These are phyloP conservation scores for Prunus kanzakura DNA, from an alignment of 306 rosid genomes.

Conservation along the genomic window DNA sequence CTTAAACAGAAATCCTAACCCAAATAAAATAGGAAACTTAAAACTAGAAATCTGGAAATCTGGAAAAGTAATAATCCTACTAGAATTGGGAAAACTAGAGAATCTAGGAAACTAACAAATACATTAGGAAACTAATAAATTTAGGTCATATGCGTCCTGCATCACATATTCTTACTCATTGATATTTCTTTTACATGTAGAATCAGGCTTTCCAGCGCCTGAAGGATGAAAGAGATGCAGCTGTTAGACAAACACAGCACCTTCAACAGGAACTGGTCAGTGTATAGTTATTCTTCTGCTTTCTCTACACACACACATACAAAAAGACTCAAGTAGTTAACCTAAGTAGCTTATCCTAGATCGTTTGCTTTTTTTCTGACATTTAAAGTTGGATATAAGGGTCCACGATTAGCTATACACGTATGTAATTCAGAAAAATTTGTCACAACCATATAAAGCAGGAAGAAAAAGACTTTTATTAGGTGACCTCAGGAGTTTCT, in stretches of 20 bases:
- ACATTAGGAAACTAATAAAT: too few species aligned
- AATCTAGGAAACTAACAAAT: too few species aligned
- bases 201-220: slow-evolving; percentile 51
- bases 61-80: too few species aligned
- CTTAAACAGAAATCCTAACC: too few species aligned
- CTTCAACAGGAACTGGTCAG: slow-evolving; percentile 90
- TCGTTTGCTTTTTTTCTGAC: neutral
- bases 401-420: neutral
- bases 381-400: neutral
- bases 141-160: too few species aligned
- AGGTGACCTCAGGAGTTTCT: neutral
- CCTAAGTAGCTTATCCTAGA: neutral
- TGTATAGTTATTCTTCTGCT: neutral
- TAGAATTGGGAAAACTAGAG: too few species aligned
- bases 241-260: slow-evolving; percentile 62
- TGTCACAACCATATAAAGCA: neutral
- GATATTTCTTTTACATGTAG: slow-evolving; percentile 30
- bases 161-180: slow-evolving; percentile 8
- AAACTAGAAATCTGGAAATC: too few species aligned
- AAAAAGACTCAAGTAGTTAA: neutral
- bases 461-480: neutral
- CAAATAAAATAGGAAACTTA: too few species aligned
- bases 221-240: slow-evolving; percentile 84
- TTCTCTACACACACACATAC: neutral
- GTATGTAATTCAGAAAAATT: neutral